phyloP scores from a whole-genome alignment of 257 asterid species.

The Scutellaria minor region DNA sequence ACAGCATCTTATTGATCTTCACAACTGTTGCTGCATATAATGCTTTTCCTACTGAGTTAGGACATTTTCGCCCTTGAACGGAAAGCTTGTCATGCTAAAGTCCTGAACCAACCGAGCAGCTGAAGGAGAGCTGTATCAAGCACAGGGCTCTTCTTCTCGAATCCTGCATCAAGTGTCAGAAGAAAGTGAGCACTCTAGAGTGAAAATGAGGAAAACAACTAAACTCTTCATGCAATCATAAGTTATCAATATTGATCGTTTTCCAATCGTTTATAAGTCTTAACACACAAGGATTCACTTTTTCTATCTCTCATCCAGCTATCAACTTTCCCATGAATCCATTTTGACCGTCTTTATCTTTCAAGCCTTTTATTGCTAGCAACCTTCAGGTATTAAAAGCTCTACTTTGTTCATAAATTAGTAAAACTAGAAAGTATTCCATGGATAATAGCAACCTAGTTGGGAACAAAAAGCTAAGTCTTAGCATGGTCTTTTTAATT shows the following conservation, averaged over 20 bases:
- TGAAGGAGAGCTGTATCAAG: conserved; percentile 76
- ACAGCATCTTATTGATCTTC: conserved; percentile 30
- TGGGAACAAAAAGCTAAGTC: too few species aligned
- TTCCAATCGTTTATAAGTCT: background rate
- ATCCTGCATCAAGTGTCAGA: conserved; percentile 50
- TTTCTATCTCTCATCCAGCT: too few species aligned
- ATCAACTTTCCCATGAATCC: too few species aligned
- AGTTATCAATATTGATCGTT: background rate
- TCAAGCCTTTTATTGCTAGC: too few species aligned
- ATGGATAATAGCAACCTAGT: background rate
- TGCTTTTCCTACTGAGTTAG: conserved; percentile 9
- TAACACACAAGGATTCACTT: too few species aligned
- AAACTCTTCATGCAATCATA: background rate
- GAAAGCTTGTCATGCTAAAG: conserved; percentile 61
- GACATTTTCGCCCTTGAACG: background rate
- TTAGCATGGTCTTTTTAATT: too few species aligned
- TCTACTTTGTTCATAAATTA: background rate
- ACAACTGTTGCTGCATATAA: conserved; percentile 18
- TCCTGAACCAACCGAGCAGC: conserved; percentile 89
- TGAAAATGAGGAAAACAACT: background rate
- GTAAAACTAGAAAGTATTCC: background rate
- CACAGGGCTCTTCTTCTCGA: conserved; percentile 69
- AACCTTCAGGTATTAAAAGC: background rate
- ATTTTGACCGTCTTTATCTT: too few species aligned
- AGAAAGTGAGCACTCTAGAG: conserved; percentile 25